phyloP scores from a whole-genome alignment of 164 flowering plant genomes.

The Santalum album region DNA sequence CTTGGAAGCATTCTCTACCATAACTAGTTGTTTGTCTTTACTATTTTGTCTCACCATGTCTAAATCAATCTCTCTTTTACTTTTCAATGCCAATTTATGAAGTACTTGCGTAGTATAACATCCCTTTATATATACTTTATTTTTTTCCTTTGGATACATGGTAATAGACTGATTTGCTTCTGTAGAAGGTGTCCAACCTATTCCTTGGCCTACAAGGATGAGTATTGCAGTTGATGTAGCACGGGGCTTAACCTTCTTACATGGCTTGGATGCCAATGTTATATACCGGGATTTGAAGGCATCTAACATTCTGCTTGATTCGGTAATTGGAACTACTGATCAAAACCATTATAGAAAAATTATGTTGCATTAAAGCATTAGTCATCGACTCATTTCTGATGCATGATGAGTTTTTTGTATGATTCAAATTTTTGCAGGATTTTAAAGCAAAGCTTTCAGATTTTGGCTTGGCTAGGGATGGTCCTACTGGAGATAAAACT shows the following conservation, averaged over 20 bases:
- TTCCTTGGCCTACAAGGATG: conserved; percentile 54
- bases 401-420: neutral
- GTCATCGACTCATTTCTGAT: neutral
- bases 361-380: neutral
- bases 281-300: conserved; percentile 76
- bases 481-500: conserved; percentile 83
- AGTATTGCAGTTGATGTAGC: conserved; percentile 58
- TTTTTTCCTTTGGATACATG: conserved; percentile 1
- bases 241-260: conserved; percentile 57
- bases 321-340: conserved; percentile 28
- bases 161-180: neutral
- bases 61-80: no score
- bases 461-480: conserved; percentile 91
- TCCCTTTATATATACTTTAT: no score
- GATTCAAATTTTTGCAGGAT: conserved; percentile 31
- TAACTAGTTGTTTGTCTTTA: no score
- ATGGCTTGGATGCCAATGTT: conserved; percentile 48
- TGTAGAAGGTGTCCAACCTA: conserved; percentile 57
- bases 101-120: no score
- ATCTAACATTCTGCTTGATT: conserved; percentile 72
- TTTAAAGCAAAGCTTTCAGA: conserved; percentile 80
- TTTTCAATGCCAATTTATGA: no score
- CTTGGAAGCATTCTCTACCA: no score
- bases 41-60: no score
- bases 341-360: neutral